Base-by-base conservation (phyloP, 768 basidiomycete species). In the Rhodotorula kratochvilovae region DNA sequence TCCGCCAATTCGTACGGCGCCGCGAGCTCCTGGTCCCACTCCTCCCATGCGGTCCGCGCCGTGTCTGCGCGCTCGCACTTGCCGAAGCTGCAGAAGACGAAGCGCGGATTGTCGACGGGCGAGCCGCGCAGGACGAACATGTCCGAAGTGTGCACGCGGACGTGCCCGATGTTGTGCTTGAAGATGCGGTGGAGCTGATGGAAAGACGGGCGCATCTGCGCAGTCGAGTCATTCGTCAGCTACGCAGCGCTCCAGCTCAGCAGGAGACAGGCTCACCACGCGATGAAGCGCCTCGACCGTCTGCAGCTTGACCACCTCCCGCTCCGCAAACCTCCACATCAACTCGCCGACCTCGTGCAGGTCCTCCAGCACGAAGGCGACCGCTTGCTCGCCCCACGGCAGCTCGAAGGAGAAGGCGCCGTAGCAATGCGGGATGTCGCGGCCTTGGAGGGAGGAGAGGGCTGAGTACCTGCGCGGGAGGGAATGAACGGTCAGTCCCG, bases 371-470 rank as follows among this genome's bases (percentile, higher is more conserved):
- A 57, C 23, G 12, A 57, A 21, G 15, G 36, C 56, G 35, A 11
- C 12, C 3, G 25, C 56, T 23, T 16, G 2, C 2, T 57, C 36
- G 25, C 56, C 56, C 35, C 56, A 57, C 4, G 56, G 56, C 56
- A 57, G 39, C 15, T 39, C 27, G 56, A 57, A 57, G 23, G 6
- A 2, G 27, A 39, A 57, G 5, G 23, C 36, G 56, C 56, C 56
- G 56, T 57, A 57, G 56, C 56, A 57, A 25, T 57, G 36, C 35
- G 36, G 36, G 36, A 57, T 35, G 56, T 57, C 35, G 23, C 56
- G 56, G 23, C 56, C 56, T 16, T 57, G 56, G 19, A 36, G 21
- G 5, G 35, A 21, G 4, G 15, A 25, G 11, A 39, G 29, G 7
- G 35, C 23, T 15, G 56, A 21, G 36, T 57, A 57, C 2, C 56